Percentiles rank a stretch among this genome's conserved stretches.
Evolutionary conservation across 169 alveolate genomes (phyloP).

Genomic region (Perkinsus chesapeaki): DNA sequence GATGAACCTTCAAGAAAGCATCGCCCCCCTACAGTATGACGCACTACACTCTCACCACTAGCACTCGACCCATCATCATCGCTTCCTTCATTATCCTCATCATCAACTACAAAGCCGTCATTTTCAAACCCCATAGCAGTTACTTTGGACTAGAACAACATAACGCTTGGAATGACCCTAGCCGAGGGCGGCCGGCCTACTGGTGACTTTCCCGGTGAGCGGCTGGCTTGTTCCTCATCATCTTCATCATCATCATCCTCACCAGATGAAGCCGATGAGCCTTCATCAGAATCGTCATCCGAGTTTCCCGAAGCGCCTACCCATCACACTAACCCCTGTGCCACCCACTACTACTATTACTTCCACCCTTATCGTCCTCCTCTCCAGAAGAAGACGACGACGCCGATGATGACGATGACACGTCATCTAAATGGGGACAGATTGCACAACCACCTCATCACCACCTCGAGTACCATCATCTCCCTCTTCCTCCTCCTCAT

Average conservation of each 20-base stretch:
- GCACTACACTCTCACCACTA: background rate
- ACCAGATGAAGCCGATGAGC: background rate
- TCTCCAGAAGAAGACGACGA: background rate
- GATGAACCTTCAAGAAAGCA: background rate
- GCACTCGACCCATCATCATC: background rate
- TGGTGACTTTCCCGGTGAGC: background rate
- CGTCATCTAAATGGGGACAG: background rate
- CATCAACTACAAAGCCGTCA: background rate
- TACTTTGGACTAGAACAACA: background rate
- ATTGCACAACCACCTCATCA: background rate
- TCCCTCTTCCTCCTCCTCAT: background rate
- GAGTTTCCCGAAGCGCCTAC: background rate
- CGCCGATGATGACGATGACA: background rate
- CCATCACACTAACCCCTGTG: background rate
- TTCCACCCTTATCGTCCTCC: background rate
- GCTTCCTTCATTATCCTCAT: background rate
- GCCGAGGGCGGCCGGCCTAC: background rate
- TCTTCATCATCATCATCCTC: background rate
- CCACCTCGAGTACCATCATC: background rate
- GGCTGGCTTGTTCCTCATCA: background rate
- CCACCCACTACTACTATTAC: background rate
- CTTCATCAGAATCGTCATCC: background rate
- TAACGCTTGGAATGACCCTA: background rate
- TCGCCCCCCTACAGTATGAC: background rate
- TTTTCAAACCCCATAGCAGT: background rate